A percentile compares a stretch with the other conserved stretches of the same genome.
Evolutionary conservation across 164 flowering plant species (phyloP).

Genomic region (Protea cynaroides): DNA sequence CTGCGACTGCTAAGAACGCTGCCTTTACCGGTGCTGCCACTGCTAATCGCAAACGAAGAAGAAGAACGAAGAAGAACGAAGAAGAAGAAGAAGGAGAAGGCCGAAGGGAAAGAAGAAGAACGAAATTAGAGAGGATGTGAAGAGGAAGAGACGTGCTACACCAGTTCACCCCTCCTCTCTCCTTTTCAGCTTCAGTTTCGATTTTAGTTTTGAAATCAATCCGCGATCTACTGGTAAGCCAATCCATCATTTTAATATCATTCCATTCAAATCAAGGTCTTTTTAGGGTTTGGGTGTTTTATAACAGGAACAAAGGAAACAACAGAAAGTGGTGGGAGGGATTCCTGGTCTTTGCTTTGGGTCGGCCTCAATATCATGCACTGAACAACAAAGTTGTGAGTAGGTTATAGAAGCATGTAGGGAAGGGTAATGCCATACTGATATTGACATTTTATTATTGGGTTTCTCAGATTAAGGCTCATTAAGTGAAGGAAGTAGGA

Average conservation of each 20-base stretch:
- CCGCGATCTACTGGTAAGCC: constrained; percentile 10
- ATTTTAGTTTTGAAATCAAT: no score
- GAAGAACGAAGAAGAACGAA: no score
- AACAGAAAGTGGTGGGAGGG: constrained; percentile 49
- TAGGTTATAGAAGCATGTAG: neutral
- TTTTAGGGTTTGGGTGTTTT: constrained; percentile 62
- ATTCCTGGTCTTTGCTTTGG: constrained; percentile 21
- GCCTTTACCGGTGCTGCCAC: no score
- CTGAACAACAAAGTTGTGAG: neutral
- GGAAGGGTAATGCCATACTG: neutral
- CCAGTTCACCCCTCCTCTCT: no score
- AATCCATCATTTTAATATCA: constrained; percentile 19
- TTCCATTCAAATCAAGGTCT: constrained; percentile 43
- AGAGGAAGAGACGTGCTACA: no score
- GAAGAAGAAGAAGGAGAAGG: no score
- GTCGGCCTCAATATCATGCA: neutral
- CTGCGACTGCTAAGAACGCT: no score
- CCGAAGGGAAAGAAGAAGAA: no score
- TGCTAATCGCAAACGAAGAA: no score
- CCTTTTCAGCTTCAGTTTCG: no score
- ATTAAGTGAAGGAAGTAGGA: neutral
- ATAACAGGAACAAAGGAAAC: constrained; percentile 46
- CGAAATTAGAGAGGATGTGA: no score
- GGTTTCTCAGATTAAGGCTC: neutral
- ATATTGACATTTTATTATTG: no score